Evolutionary conservation across 768 basidiomycete species (phyloP).

Genomic region (Boletus coccyginus): DNA sequence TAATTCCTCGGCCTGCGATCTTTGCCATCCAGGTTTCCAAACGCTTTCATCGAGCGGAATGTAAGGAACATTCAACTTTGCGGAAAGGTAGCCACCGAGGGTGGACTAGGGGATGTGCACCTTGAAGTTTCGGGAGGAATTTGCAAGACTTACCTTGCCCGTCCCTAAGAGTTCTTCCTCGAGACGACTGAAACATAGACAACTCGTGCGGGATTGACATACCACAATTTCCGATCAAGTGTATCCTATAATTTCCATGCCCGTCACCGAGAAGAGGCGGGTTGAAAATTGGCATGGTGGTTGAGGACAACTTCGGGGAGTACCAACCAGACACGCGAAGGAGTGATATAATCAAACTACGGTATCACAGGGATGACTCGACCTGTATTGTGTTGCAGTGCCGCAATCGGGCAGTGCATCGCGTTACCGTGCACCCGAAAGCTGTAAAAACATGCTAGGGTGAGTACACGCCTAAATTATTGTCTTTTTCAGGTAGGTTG

Average conservation of each 20-base stretch:
- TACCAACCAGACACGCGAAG: background rate
- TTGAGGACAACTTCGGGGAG: background rate
- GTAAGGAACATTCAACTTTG: constrained; percentile 42
- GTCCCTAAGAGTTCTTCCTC: constrained; percentile 23
- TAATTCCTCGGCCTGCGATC: constrained; percentile 28
- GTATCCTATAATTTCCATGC: constrained; percentile 45
- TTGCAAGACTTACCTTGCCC: constrained; percentile 36
- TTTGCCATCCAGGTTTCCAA: constrained; percentile 51
- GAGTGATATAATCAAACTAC: too few relatives aligned
- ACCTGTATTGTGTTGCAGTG: too few relatives aligned
- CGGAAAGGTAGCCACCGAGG: constrained; percentile 42
- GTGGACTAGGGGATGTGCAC: constrained; percentile 40
- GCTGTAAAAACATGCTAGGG: too few relatives aligned
- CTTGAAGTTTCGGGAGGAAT: too few relatives aligned
- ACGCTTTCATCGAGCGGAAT: constrained; percentile 46
- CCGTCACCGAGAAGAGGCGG: constrained; percentile 41
- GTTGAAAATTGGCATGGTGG: constrained; percentile 9
- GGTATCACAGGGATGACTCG: too few relatives aligned
- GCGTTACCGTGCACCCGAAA: too few relatives aligned
- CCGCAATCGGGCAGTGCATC: too few relatives aligned
- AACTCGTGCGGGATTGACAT: constrained; percentile 12
- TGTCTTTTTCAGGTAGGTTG: too few relatives aligned
- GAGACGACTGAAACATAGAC: background rate
- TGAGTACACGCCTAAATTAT: too few relatives aligned
- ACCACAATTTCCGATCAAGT: constrained; percentile 55